Evolutionary conservation across 176 grass and related monocot genomes (phyloP).

Genomic region (Aechmea fasciata): DNA sequence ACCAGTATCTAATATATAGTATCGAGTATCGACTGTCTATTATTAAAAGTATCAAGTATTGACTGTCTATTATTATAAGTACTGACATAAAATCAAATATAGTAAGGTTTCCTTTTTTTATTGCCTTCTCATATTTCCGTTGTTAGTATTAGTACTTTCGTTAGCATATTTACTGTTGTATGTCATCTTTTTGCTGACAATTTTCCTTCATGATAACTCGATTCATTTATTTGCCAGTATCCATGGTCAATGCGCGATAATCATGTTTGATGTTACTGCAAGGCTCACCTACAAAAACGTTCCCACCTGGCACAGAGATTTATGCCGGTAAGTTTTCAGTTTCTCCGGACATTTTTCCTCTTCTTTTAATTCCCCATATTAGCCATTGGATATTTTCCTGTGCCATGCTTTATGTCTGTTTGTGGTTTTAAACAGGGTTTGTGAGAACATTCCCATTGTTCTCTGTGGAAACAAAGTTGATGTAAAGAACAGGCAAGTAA

Average conservation of each 20-base stretch:
- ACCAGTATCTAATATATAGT: too few species aligned
- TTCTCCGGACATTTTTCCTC: neutral
- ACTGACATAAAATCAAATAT: too few species aligned
- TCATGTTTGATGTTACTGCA: slow-evolving; percentile 23
- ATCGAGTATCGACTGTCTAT: too few species aligned
- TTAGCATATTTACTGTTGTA: neutral
- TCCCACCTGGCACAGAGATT: slow-evolving; percentile 16
- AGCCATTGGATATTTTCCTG: neutral
- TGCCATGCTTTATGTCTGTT: neutral
- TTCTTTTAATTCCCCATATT: neutral
- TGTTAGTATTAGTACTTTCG: too few species aligned
- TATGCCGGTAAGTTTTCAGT: slow-evolving; percentile 5
- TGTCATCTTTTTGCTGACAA: neutral
- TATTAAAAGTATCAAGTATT: too few species aligned
- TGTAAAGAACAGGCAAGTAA: slow-evolving; percentile 22
- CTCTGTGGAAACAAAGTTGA: slow-evolving; percentile 20
- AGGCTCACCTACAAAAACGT: slow-evolving; percentile 21
- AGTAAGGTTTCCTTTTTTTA: too few species aligned
- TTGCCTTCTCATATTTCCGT: too few species aligned
- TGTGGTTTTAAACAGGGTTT: slow-evolving; percentile 7
- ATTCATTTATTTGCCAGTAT: neutral
- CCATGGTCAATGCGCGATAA: slow-evolving; percentile 19
- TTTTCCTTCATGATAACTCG: neutral
- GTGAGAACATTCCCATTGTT: slow-evolving; percentile 18
- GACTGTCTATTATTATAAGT: too few species aligned